Evolutionary conservation across 768 basidiomycete species (phyloP).

Genomic region (Pulveroboletus frians): DNA sequence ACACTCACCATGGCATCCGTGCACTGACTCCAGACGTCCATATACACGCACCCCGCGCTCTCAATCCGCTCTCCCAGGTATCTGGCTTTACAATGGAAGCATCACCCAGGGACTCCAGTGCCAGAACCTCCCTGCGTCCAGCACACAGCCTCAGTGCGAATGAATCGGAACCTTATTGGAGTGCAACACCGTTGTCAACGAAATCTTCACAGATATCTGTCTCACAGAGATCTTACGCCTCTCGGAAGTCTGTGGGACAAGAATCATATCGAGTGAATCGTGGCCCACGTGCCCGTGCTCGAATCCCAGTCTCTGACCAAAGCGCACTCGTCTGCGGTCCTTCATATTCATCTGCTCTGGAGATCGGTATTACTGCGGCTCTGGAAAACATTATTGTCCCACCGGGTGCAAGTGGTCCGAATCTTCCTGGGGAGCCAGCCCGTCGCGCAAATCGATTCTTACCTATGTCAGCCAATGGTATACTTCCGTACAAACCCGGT

Average conservation of each 20-base stretch:
- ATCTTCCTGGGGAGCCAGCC: conserved; percentile 2
- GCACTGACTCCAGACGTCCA: neutral
- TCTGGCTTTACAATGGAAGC: neutral
- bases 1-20: neutral
- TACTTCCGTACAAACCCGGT: conserved; percentile 7
- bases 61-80: neutral
- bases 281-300: conserved; percentile 11
- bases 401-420: neutral
- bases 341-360: neutral
- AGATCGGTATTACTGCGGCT: neutral
- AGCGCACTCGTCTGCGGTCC: neutral
- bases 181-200: conserved; percentile 3
- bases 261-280: conserved; percentile 19
- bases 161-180: neutral
- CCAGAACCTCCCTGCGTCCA: neutral
- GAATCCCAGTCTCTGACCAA: conserved; percentile 2
- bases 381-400: neutral
- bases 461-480: conserved; percentile 13
- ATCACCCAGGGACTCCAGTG: no score
- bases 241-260: conserved; percentile 17
- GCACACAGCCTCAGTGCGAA: neutral
- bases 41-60: neutral
- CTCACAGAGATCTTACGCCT: conserved; percentile 12
- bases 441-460: conserved; percentile 2
- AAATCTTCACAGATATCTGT: conserved; percentile 13